Base-by-base conservation (phyloP, 148 eudicot species). In the Beta vulgaris region DNA sequence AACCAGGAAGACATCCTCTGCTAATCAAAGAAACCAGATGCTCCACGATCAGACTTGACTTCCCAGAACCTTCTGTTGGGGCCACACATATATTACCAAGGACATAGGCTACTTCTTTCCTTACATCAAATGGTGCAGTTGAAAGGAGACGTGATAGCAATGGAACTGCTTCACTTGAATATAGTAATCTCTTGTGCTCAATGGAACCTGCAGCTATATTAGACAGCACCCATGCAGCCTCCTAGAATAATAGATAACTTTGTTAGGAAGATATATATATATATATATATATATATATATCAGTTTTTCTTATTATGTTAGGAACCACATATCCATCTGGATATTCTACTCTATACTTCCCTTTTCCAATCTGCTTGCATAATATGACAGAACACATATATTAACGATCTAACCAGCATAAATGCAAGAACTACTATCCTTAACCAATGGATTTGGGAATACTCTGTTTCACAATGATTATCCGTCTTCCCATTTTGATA, bases 191-290 rank as follows among this genome's bases (percentile, higher is more conserved):
- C 77, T 95, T 95, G 81, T 87, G 94, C 71, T 88, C 94, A 55
- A 87, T 62, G 36, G 99, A 89, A 73, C 97, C 96, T 66, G 97
- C 96, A 55, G 97, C 97, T 69, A 95, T 84, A 81, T 95, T 95
- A 67, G 99, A 95, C 76, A 95, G 88, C 81, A 91, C 96, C 99
- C 99, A 95, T 44, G 96, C 87, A 80, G 97, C 87, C 85, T 95
- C 99, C 99, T 95, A 77, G 71, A 81, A 59, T 31, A 71, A 67
- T 19, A 12, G 21, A 63, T 21, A 70, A 10, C 25, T 68, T 21
- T 44, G 23, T 36, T 31, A 74, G 64, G 19, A 68, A 37, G 18
- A 64, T 19, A 31, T 54, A 8, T 65, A 6, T 14, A 37, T 35
- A 42, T 73, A 14, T 48, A 18, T 19, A 31, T 54, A 8, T 65